phyloP scores from a whole-genome alignment of 2,329 filamentous ascomycete genomes.

The Talaromyces islandicus region DNA sequence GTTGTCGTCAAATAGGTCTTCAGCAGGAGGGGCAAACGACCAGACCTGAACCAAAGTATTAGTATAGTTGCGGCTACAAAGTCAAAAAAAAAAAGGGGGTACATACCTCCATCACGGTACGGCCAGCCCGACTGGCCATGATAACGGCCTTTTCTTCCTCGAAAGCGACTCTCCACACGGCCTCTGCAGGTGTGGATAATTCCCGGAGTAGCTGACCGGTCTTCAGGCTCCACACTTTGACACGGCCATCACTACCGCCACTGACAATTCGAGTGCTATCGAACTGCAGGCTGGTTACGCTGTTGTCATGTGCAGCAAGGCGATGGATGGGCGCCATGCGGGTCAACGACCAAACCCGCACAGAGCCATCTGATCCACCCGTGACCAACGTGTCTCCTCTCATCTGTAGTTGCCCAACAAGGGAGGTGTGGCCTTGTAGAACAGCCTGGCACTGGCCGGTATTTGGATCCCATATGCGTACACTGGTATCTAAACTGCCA shows the following conservation, averaged over 20 bases:
- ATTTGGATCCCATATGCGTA: conserved; percentile 90
- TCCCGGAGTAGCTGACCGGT: conserved; percentile 87
- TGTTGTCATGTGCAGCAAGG: conserved; percentile 94
- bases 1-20: conserved; percentile 23
- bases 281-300: conserved; percentile 94
- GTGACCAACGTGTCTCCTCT: conserved; percentile 91
- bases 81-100: conserved; percentile 5
- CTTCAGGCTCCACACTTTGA: conserved; percentile 97
- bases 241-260: conserved; percentile 91
- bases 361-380: conserved; percentile 90
- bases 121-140: conserved; percentile 74
- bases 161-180: conserved; percentile 96
- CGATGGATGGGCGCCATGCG: conserved; percentile 89
- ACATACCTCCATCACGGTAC: conserved; percentile 92
- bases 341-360: conserved; percentile 90
- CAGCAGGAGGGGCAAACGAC: conserved; percentile 77
- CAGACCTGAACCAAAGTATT: conserved; percentile 62
- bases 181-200: conserved; percentile 83
- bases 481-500: conserved; percentile 91
- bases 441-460: conserved; percentile 85
- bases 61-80: not conserved
- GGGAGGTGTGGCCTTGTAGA: conserved; percentile 90
- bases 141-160: conserved; percentile 98
- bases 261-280: conserved; percentile 93
- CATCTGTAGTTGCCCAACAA: conserved; percentile 95